Conservation (phyloP, 2,329 filamentous ascomycete species). For the Clarireedia hainanense region DNA sequence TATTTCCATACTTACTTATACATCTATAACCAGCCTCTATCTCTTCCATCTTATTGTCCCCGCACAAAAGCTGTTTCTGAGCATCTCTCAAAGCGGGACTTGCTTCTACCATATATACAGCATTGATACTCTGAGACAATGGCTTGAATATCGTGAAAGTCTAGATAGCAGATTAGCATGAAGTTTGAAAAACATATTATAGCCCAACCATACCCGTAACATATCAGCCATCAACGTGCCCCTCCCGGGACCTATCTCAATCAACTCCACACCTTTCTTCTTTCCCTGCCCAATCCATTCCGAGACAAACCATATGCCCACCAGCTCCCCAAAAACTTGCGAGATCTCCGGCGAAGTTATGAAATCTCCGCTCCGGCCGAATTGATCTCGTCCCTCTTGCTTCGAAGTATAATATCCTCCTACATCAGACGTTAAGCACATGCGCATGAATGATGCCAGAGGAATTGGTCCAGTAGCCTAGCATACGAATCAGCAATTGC, state of each 20-base stretch:
- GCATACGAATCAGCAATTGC: slow-evolving; percentile 28
- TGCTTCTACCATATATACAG: slow-evolving; percentile 94
- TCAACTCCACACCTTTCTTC: slow-evolving; percentile 69
- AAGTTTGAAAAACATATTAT: slow-evolving; percentile 2
- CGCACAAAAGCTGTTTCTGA: slow-evolving; percentile 78
- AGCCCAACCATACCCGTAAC: slow-evolving; percentile 56
- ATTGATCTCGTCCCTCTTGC: slow-evolving; percentile 67
- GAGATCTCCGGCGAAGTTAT: slow-evolving; percentile 97
- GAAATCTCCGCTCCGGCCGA: slow-evolving; percentile 90
- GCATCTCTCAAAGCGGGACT: slow-evolving; percentile 68
- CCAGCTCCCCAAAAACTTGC: slow-evolving; percentile 89
- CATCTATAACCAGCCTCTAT: slow-evolving; percentile 68
- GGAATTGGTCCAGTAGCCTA: slow-evolving; percentile 84
- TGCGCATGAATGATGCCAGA: slow-evolving; percentile 93
- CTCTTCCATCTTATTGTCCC: slow-evolving; percentile 59
- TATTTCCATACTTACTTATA: slow-evolving; percentile 63
- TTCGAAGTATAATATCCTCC: slow-evolving; percentile 89
- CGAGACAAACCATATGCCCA: slow-evolving; percentile 90
- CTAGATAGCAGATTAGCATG: slow-evolving; percentile 36
- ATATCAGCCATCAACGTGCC: slow-evolving; percentile 98
- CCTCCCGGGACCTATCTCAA: slow-evolving; percentile 89
- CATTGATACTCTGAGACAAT: slow-evolving; percentile 69
- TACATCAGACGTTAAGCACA: slow-evolving; percentile 86
- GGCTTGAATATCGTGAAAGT: slow-evolving; percentile 77
- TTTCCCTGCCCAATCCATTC: slow-evolving; percentile 93